These are phyloP conservation scores for Trametes polyzona DNA, from an alignment of 1,284 basidiomycete genomes.

Conservation along the genomic window DNA sequence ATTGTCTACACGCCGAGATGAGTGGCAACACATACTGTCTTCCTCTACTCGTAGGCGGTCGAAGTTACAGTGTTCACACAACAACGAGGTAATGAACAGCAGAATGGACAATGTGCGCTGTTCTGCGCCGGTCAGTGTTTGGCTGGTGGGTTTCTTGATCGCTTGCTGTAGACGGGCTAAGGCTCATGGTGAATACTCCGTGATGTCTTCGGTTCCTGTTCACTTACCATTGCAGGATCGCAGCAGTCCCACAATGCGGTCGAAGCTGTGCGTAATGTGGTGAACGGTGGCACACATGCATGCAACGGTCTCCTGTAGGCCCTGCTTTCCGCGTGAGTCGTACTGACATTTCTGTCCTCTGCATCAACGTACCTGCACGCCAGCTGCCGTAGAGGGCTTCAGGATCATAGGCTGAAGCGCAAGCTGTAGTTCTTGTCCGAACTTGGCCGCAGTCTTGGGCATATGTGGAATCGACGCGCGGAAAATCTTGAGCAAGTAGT, in stretches of 20 bases:
- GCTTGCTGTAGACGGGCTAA: conserved; percentile 63
- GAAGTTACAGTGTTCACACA: conserved; percentile 90
- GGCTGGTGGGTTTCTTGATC: conserved; percentile 35
- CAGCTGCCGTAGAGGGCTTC: conserved; percentile 72
- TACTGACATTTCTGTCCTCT: not conserved
- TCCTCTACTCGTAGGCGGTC: conserved; percentile 72
- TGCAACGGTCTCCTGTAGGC: conserved; percentile 87
- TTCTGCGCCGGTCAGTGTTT: conserved; percentile 40
- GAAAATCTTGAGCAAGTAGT: conserved; percentile 89
- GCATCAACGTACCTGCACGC: conserved; percentile 53
- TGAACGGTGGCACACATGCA: conserved; percentile 89
- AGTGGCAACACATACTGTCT: conserved; percentile 44
- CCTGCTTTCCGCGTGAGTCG: conserved; percentile 45
- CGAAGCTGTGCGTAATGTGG: conserved; percentile 86
- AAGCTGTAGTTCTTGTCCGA: conserved; percentile 83
- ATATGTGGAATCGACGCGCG: conserved; percentile 83
- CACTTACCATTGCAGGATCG: conserved; percentile 80
- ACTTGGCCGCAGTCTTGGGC: conserved; percentile 85
- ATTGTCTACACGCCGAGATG: not conserved
- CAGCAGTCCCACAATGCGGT: conserved; percentile 74
- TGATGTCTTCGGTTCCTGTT: not conserved
- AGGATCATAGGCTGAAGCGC: conserved; percentile 87
- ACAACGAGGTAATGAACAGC: conserved; percentile 81
- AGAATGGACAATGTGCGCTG: conserved; percentile 59
- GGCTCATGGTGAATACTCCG: not conserved